A percentile compares a stretch with the other conserved stretches of the same genome.
These are phyloP conservation scores for Mycena citricolor DNA, from an alignment of 1,284 basidiomycete genomes.

Conservation along the genomic window DNA sequence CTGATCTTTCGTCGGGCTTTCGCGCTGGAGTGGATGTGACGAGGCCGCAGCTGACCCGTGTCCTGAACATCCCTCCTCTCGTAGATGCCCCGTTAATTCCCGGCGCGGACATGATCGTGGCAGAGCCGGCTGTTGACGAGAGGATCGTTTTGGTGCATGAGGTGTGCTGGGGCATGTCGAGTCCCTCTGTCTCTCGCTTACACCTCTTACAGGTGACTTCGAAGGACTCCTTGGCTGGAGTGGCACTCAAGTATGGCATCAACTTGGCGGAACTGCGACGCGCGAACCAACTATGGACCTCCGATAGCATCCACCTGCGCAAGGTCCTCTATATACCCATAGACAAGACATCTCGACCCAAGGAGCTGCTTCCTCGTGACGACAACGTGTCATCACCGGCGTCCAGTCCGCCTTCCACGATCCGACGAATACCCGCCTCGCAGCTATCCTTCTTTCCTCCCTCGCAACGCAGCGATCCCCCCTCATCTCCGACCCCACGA, in stretches of 20 bases:
- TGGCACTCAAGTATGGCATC: slow-evolving; percentile 86
- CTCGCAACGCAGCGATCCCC: slow-evolving; percentile 26
- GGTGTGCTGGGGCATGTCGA: slow-evolving; percentile 34
- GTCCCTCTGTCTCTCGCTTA: slow-evolving; percentile 1
- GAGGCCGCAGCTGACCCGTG: slow-evolving; percentile 42
- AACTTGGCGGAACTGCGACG: slow-evolving; percentile 78
- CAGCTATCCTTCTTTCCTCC: slow-evolving; percentile 65
- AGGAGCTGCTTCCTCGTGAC: slow-evolving; percentile 27
- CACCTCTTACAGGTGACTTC: slow-evolving; percentile 53
- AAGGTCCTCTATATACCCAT: slow-evolving; percentile 80
- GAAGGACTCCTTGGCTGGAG: slow-evolving; percentile 79
- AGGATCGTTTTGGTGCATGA: slow-evolving; percentile 57
- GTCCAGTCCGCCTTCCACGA: slow-evolving; percentile 33
- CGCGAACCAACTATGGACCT: slow-evolving; percentile 88
- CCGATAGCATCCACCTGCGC: slow-evolving; percentile 86
- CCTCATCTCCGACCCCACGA: slow-evolving; percentile 18
- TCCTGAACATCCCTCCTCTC: slow-evolving; percentile 35
- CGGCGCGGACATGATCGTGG: slow-evolving; percentile 19
- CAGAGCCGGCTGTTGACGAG: slow-evolving; percentile 33
- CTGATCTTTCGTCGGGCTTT: slow-evolving; percentile 32
- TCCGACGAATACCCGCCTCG: slow-evolving; percentile 52
- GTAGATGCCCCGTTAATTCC: slow-evolving; percentile 31
- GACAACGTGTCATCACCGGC: slow-evolving; percentile 6
- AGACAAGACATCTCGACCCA: slow-evolving; percentile 38
- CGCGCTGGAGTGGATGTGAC: slow-evolving; percentile 40